phyloP scores from a whole-genome alignment of 495 filamentous ascomycete genomes.

The Opeltia flavorubescens region DNA sequence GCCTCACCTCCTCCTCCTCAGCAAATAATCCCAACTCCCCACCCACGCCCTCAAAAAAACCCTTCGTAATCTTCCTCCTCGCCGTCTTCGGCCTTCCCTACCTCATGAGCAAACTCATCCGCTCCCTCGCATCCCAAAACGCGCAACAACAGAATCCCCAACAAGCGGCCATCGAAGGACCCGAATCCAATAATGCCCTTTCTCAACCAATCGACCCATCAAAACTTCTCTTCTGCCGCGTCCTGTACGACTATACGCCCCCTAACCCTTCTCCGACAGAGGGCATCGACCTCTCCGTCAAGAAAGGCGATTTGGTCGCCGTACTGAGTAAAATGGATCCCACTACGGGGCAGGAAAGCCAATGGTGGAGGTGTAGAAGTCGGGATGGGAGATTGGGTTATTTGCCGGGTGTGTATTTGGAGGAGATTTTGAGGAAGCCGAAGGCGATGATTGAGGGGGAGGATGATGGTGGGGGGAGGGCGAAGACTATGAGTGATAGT shows the following conservation, averaged over 20 bases:
- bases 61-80: conserved; percentile 87
- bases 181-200: conserved; percentile 14
- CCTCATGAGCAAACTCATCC: conserved; percentile 88
- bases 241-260: conserved; percentile 86
- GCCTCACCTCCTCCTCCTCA: conserved; percentile 28
- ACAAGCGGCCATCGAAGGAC: conserved; percentile 24
- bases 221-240: conserved; percentile 89
- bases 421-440: conserved; percentile 56
- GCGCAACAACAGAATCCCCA: conserved; percentile 51
- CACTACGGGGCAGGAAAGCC: conserved; percentile 63
- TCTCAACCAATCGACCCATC: conserved; percentile 52
- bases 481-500: conserved; percentile 17
- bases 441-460: conserved; percentile 19
- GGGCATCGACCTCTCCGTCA: conserved; percentile 79
- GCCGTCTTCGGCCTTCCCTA: conserved; percentile 93
- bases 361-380: conserved; percentile 97
- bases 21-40: conserved; percentile 38
- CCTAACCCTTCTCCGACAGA: conserved; percentile 35
- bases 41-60: conserved; percentile 75
- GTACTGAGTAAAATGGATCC: conserved; percentile 89
- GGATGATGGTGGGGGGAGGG: conserved; percentile 7
- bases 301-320: conserved; percentile 91
- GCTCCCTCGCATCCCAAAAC: conserved; percentile 69
- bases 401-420: conserved; percentile 77
- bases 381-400: conserved; percentile 85